phyloP scores from a whole-genome alignment of 2,329 filamentous ascomycete species.

The Dryadomyces quercivorus region DNA sequence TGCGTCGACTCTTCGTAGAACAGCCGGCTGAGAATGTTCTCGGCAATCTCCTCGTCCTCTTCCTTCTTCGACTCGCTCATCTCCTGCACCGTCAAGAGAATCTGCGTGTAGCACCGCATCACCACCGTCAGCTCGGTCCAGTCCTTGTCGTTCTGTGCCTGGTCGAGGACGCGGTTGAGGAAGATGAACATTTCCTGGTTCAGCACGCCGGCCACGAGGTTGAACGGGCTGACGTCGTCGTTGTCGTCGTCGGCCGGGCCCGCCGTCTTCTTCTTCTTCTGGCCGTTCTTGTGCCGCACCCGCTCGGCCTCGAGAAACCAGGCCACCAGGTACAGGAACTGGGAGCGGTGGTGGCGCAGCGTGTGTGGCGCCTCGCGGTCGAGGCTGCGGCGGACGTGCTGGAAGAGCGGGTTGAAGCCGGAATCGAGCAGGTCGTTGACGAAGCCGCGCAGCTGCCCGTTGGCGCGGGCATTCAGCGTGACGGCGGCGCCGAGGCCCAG shows the following conservation, averaged over 20 bases:
- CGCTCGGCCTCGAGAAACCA: conserved; percentile 91
- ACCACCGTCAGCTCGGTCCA: conserved; percentile 80
- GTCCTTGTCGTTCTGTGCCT: conserved; percentile 66
- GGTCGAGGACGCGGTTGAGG: conserved; percentile 71
- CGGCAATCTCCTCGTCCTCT: conserved; percentile 94
- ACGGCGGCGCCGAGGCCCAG: conserved; percentile 44
- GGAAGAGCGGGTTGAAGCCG: conserved; percentile 85
- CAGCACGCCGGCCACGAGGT: conserved; percentile 75
- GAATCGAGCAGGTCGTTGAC: conserved; percentile 91
- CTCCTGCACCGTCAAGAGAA: conserved; percentile 81
- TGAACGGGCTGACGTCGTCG: conserved; percentile 59
- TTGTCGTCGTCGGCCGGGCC: conserved; percentile 4
- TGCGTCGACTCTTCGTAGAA: conserved; percentile 97
- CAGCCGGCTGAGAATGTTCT: conserved; percentile 93
- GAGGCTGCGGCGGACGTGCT: conserved; percentile 74
- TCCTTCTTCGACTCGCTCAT: conserved; percentile 77
- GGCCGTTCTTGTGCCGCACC: conserved; percentile 40
- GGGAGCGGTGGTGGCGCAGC: conserved; percentile 61
- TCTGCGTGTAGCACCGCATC: conserved; percentile 92
- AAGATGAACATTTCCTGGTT: conserved; percentile 93
- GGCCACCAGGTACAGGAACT: conserved; percentile 84
- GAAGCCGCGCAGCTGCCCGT: conserved; percentile 65
- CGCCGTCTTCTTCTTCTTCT: not conserved
- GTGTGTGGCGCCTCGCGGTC: conserved; percentile 81
- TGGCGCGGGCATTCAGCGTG: conserved; percentile 59